Conservation (phyloP, 768 basidiomycete species). For the Boletus insuetus region DNA sequence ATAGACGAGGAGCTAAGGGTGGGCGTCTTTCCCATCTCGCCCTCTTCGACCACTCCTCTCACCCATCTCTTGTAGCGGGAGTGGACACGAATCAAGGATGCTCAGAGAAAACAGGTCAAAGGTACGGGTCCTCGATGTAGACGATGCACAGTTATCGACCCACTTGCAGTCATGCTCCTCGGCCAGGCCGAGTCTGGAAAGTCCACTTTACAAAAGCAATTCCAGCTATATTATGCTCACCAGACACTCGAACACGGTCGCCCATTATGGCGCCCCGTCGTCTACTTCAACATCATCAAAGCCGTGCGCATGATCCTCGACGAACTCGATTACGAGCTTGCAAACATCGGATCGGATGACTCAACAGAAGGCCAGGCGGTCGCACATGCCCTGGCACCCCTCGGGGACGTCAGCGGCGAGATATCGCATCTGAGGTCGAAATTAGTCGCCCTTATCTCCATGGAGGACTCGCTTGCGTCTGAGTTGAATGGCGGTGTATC, state of each 20-base stretch:
- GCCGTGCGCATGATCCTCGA: slow-evolving; percentile 73
- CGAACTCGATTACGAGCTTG: slow-evolving; percentile 62
- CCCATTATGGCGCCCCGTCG: slow-evolving; percentile 73
- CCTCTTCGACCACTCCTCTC: slow-evolving; percentile 1
- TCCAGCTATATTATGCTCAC: slow-evolving; percentile 77
- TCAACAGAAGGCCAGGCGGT: slow-evolving; percentile 32
- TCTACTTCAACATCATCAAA: slow-evolving; percentile 83
- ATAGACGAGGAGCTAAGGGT: slow-evolving; percentile 62
- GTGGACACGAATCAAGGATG: slow-evolving; percentile 43
- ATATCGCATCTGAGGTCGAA: slow-evolving; percentile 51
- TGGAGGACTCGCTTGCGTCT: slow-evolving; percentile 65
- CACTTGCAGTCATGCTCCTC: slow-evolving; percentile 59
- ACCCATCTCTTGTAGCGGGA: slow-evolving; percentile 43
- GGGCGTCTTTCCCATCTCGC: slow-evolving; percentile 4
- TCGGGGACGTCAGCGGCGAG: slow-evolving; percentile 40
- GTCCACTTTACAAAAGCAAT: slow-evolving; percentile 82
- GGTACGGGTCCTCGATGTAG: slow-evolving; percentile 30
- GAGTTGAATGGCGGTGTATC: slow-evolving; percentile 66
- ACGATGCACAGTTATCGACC: not conserved
- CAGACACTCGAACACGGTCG: slow-evolving; percentile 67
- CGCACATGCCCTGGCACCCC: slow-evolving; percentile 30
- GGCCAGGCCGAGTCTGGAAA: slow-evolving; percentile 83
- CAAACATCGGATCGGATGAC: slow-evolving; percentile 28
- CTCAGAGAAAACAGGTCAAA: slow-evolving; percentile 50
- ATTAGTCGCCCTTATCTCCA: slow-evolving; percentile 60